A percentile compares a stretch with the other conserved stretches of the same genome.
These are phyloP conservation scores for Cercospora sp. DNA, from an alignment of 2,329 filamentous ascomycete species.

Conservation along the genomic window DNA sequence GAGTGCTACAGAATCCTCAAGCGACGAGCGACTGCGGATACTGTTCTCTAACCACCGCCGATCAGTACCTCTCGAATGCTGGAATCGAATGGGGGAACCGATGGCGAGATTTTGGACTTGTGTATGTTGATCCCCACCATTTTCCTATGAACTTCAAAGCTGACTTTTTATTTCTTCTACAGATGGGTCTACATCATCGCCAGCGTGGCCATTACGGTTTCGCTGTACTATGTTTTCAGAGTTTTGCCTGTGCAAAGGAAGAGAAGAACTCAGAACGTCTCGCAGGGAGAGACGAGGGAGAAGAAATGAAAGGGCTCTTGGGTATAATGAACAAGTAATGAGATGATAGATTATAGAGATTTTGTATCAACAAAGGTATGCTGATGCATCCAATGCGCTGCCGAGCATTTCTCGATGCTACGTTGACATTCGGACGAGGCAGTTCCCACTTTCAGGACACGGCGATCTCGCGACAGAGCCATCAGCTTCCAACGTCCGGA, in stretches of 20 bases:
- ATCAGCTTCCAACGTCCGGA: too few relatives aligned
- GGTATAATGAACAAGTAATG: not conserved
- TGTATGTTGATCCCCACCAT: conserved; percentile 38
- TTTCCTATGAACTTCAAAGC: not conserved
- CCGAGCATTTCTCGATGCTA: too few relatives aligned
- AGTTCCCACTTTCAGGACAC: too few relatives aligned
- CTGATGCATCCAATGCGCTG: too few relatives aligned
- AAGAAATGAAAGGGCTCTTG: not conserved
- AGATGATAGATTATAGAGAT: not conserved
- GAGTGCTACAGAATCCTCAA: conserved; percentile 37
- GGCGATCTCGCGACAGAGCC: too few relatives aligned
- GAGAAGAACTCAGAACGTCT: not conserved
- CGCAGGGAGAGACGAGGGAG: not conserved
- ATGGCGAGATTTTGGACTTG: conserved; percentile 54
- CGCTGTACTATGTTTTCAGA: conserved; percentile 8
- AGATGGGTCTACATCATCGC: conserved; percentile 14
- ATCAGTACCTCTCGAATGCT: conserved; percentile 37
- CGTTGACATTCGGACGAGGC: too few relatives aligned
- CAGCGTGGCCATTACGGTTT: not conserved
- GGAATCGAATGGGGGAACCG: conserved; percentile 44
- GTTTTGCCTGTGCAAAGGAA: conserved; percentile 10
- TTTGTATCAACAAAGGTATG: not conserved
- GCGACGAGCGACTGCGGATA: conserved; percentile 39
- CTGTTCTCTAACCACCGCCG: conserved; percentile 43
- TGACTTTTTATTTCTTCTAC: not conserved